A percentile compares a stretch with the other conserved stretches of the same genome.
These are phyloP conservation scores for Candida anglica DNA, from an alignment of 805 yeast genomes.

Conservation along the genomic window DNA sequence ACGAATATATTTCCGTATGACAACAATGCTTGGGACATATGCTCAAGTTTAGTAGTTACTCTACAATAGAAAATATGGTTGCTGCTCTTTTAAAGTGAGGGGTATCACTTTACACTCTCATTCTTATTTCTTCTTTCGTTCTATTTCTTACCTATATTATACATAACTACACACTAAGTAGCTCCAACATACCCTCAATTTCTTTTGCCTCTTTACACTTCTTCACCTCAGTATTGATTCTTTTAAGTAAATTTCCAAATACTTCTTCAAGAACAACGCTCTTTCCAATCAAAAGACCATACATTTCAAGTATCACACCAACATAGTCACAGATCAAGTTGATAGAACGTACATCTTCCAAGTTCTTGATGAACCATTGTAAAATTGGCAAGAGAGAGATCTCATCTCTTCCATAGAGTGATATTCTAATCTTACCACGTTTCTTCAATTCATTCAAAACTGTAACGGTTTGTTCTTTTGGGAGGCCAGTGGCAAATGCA, in stretches of 20 bases:
- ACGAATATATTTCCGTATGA: no score
- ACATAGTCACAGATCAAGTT: slow-evolving; percentile 64
- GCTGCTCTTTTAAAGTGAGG: no score
- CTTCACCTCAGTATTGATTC: slow-evolving; percentile 63
- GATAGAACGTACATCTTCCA: slow-evolving; percentile 76
- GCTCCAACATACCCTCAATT: slow-evolving; percentile 90
- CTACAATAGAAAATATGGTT: no score
- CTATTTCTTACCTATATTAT: neutral
- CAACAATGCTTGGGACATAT: no score
- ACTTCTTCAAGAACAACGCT: slow-evolving; percentile 77
- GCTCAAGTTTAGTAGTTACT: no score
- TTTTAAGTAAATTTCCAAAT: slow-evolving; percentile 54
- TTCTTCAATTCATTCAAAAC: slow-evolving; percentile 82
- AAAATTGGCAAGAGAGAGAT: slow-evolving; percentile 78
- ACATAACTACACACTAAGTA: slow-evolving; percentile 51
- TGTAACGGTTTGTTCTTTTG: slow-evolving; percentile 76
- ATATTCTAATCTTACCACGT: slow-evolving; percentile 84
- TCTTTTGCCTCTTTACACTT: slow-evolving; percentile 85
- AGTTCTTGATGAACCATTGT: slow-evolving; percentile 72
- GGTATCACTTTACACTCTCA: no score
- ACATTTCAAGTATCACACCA: slow-evolving; percentile 67
- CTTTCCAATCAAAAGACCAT: slow-evolving; percentile 66
- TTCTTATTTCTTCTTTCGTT: no score
- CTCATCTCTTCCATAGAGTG: slow-evolving; percentile 81
- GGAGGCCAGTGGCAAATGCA: slow-evolving; percentile 75